Base-by-base conservation (phyloP, 306 rosid species). In the Castanea sativa region DNA sequence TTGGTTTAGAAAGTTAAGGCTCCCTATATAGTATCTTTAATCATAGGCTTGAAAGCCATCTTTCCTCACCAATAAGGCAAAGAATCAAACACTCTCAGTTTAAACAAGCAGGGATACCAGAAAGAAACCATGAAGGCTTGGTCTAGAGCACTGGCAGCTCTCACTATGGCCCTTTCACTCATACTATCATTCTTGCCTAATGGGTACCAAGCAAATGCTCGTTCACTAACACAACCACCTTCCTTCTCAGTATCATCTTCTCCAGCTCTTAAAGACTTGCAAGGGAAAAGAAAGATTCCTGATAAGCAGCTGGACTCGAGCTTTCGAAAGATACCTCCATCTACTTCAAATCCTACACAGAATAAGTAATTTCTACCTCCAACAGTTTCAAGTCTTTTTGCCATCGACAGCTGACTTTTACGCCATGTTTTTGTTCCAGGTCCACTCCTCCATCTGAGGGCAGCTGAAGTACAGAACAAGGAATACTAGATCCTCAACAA, bases 281-380 rank as follows among this genome's bases (percentile, higher is more conserved):
- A 69, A 68, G 56, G 71, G 13, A 45, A 69, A n/a, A 80, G 76
- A 78, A 85, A 86, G 84, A 80, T 55, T 70, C 85, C 85, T 58
- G 75, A 84, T 11, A 78, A 85, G 90, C 82, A 83, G 81, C 73
- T 82, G 59, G 76, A 72, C 57, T 83, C 94, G 0, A 55, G 88
- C 76, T 90, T 90, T 76, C 78, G 90, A 78, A 83, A 70, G 73
- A 90, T 90, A 57, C 94, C 94, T 19, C 94, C 90, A 55, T 88
- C 87, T 80, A 75, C 69, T 49, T 81, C 94, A 38, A 92, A 92
- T 81, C 94, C 92, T 67, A 86, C 78, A 51, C 90, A 90, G 72
- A 90, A 92, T 89, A 90, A 86, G 97, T 90, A 88, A 86, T 77
- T 79, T 78, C 76, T 73, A 9, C 60, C 74, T 29, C 55, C 72